Evolutionary conservation across 2,329 filamentous ascomycete genomes (phyloP).

Genomic region (Elsinoe necatrix): DNA sequence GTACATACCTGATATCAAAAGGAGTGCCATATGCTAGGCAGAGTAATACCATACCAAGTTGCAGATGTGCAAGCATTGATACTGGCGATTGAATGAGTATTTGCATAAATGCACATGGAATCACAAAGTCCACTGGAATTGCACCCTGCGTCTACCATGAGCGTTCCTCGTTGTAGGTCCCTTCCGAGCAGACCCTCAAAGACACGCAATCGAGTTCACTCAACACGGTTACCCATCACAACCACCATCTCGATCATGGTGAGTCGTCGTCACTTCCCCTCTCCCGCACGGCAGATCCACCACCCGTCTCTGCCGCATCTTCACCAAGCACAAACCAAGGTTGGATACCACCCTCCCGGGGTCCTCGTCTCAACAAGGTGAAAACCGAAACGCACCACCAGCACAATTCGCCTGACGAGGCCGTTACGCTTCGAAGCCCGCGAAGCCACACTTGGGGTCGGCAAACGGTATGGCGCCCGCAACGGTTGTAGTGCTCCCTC

Average conservation of each 20-base stretch:
- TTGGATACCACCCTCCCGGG: too few species aligned
- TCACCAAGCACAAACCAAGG: not conserved
- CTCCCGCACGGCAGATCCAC: not conserved
- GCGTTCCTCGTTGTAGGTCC: too few species aligned
- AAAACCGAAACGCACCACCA: not conserved
- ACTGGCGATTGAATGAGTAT: not conserved
- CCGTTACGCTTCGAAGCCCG: too few species aligned
- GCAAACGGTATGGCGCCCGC: too few species aligned
- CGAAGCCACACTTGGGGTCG: not conserved
- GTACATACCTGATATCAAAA: not conserved
- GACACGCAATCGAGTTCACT: too few species aligned
- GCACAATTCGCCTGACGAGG: not conserved
- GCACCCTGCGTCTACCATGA: too few species aligned
- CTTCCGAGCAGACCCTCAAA: too few species aligned
- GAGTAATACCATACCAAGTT: not conserved
- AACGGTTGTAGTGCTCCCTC: constrained; percentile 8
- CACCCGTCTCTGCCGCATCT: not conserved
- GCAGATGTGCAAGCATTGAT: not conserved
- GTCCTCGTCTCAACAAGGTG: not conserved
- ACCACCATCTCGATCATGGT: not conserved
- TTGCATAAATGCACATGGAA: not conserved
- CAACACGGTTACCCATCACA: not conserved
- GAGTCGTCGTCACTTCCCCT: not conserved
- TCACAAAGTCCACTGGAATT: too few species aligned
- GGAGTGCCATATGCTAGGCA: not conserved